Evolutionary conservation across 2,329 filamentous ascomycete genomes (phyloP), one percentile per base, ranked within the genome.

Genomic region (Cytospora paraplurivora): DNA sequence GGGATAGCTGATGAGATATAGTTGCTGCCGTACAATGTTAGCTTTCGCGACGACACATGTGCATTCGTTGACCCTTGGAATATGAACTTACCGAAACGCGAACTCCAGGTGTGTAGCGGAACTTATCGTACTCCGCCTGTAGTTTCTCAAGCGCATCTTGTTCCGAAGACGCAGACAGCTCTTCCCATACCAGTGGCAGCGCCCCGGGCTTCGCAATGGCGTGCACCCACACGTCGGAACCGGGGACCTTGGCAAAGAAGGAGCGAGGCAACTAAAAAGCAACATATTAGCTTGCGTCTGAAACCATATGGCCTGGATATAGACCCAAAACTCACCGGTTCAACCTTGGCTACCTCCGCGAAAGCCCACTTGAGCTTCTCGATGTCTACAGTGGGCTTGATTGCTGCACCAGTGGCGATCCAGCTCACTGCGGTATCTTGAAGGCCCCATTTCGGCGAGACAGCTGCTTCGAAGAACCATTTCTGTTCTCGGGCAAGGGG

Each of bases 321-420:
- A 19, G 12, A 7, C 32, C 33, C 13, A 21, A 0, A 15, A 60
- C 58, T 32, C 10, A 60, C 58, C 13, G 58, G 58, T 11, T 60
- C 58, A 27, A 21, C 37, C 38, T 60, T 60, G 19, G 58, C 50
- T 15, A 19, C 58, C 38, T 60, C 51, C 38, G 8, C 7, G 12
- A 60, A 54, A 8, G 58, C 58, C 58, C n/a, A 60, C 13, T 60
- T 60, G 8, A 60, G 34, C 21, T 12, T 60, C n/a, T 27, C 13
- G 4, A 60, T 54, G 35, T 60, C 38, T 21, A 60, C 32, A 13
- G 58, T 47, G 32, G 21, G 19, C 4, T 60, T 33, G 0, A 60
- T 54, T 7, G 38, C n/a, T 15, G 58, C 32, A 15, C 58, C 58
- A 4, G 54, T 47, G 8, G 58, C 54, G 5, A 60, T 19, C n/a